Conservation (phyloP, 2,329 filamentous ascomycete genomes). For the Thielaviopsis cerberus region DNA sequence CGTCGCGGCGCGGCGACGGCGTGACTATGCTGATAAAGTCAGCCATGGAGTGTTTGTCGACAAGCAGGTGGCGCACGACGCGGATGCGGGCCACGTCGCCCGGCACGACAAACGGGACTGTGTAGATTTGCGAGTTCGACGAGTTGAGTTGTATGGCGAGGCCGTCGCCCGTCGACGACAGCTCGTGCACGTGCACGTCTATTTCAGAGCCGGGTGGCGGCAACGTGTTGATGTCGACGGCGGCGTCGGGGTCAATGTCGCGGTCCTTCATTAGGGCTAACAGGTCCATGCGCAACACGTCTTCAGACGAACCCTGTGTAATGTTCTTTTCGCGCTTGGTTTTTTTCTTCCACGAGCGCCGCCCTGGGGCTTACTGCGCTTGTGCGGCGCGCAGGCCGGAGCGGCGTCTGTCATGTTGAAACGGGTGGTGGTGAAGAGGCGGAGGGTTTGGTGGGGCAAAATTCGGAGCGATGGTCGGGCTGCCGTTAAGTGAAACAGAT, state of each 20-base stretch:
- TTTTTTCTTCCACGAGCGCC: slow-evolving; percentile 19
- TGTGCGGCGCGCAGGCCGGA: slow-evolving; percentile 3
- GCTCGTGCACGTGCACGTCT: slow-evolving; percentile 59
- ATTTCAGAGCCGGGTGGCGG: slow-evolving; percentile 56
- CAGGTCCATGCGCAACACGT: slow-evolving; percentile 48
- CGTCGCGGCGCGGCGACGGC: slow-evolving; percentile 59
- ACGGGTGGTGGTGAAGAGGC: not conserved
- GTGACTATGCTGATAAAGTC: slow-evolving; percentile 65
- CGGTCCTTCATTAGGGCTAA: slow-evolving; percentile 32
- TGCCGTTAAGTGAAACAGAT: not conserved
- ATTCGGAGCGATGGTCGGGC: not conserved
- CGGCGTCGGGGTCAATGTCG: slow-evolving; percentile 15
- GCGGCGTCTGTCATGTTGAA: slow-evolving; percentile 1
- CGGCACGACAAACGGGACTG: slow-evolving; percentile 74
- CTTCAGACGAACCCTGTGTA: slow-evolving; percentile 44
- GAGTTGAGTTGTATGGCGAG: slow-evolving; percentile 43
- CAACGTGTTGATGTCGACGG: slow-evolving; percentile 21
- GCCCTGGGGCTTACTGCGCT: slow-evolving; percentile 9
- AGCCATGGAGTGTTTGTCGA: slow-evolving; percentile 52
- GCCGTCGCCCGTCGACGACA: slow-evolving; percentile 86
- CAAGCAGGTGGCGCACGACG: slow-evolving; percentile 50
- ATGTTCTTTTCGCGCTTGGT: slow-evolving; percentile 41
- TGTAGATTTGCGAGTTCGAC: slow-evolving; percentile 49
- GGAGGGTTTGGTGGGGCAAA: not conserved
- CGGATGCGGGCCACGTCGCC: slow-evolving; percentile 68